phyloP scores from a whole-genome alignment of 306 rosid genomes.

The Citrullus mucosospermus region DNA sequence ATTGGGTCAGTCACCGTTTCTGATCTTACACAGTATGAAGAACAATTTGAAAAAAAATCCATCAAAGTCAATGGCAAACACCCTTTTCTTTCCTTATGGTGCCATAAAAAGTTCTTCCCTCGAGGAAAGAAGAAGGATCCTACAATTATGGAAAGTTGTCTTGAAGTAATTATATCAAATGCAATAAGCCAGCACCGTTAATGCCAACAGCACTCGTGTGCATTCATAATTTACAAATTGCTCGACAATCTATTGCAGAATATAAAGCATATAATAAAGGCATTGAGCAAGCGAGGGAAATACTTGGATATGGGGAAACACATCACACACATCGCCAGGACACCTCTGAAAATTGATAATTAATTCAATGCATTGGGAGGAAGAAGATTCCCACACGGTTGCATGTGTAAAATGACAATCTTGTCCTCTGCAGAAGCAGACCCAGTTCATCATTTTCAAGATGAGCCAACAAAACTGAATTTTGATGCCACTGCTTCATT shows the following conservation, averaged over 20 bases:
- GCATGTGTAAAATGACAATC: not conserved
- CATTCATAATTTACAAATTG: not conserved
- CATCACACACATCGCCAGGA: not conserved
- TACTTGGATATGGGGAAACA: not conserved
- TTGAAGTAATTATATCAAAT: not conserved
- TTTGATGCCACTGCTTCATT: not conserved
- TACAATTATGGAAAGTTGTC: not conserved
- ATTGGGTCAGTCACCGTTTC: not conserved
- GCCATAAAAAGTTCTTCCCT: not conserved
- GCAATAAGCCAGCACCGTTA: not conserved
- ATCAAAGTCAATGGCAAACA: not conserved
- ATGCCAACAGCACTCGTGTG: conserved; percentile 5
- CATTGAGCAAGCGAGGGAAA: not conserved
- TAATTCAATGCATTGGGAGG: not conserved
- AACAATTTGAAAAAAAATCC: not conserved
- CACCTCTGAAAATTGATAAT: not conserved
- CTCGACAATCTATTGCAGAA: not conserved
- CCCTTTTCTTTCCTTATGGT: not conserved
- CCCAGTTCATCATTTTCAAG: conserved; percentile 2
- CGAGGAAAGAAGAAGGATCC: not conserved
- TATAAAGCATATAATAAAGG: not conserved
- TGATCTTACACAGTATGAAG: not conserved
- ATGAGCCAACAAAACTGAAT: not conserved
- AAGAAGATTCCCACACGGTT: conserved; percentile 3
- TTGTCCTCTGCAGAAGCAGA: not conserved